Evolutionary conservation across 768 basidiomycete species (phyloP).

Genomic region (Boletus edulis): DNA sequence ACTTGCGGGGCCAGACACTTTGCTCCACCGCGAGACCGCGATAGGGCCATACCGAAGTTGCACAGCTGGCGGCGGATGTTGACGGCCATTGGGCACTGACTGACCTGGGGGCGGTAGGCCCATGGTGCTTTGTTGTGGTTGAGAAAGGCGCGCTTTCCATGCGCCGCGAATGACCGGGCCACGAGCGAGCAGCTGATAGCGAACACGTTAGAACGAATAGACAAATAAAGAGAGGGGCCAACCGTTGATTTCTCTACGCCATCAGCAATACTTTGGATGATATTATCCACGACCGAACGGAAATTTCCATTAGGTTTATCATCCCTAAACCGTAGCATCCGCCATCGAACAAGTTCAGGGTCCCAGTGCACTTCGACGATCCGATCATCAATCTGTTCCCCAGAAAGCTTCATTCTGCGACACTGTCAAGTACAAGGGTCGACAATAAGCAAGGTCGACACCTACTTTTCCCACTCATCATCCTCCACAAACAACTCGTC

Average conservation of each 20-base stretch:
- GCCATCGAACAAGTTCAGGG: constrained; percentile 61
- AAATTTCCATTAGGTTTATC: constrained; percentile 96
- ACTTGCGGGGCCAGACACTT: constrained; percentile 61
- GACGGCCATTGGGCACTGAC: constrained; percentile 23
- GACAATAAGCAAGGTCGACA: constrained; percentile 11
- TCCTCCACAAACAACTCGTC: constrained; percentile 86
- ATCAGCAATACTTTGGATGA: constrained; percentile 88
- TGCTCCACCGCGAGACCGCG: constrained; percentile 65
- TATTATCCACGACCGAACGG: constrained; percentile 76
- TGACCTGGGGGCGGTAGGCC: constrained; percentile 22
- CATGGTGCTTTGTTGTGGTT: constrained; percentile 28
- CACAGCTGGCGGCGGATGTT: constrained; percentile 16
- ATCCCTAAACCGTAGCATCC: constrained; percentile 89
- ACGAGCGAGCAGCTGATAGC: constrained; percentile 62
- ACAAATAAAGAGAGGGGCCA: constrained; percentile 28
- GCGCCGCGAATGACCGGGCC: constrained; percentile 62
- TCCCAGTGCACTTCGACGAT: constrained; percentile 97
- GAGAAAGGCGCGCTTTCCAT: constrained; percentile 67
- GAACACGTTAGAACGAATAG: constrained; percentile 10
- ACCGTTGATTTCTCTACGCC: constrained; percentile 91
- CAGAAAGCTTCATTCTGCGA: constrained; percentile 73
- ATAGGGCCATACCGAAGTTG: constrained; percentile 59
- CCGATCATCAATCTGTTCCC: constrained; percentile 90
- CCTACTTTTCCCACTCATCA: constrained; percentile 91
- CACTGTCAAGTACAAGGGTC: constrained; percentile 1